phyloP scores from a whole-genome alignment of 257 asterid species.

The Lantana camara region DNA sequence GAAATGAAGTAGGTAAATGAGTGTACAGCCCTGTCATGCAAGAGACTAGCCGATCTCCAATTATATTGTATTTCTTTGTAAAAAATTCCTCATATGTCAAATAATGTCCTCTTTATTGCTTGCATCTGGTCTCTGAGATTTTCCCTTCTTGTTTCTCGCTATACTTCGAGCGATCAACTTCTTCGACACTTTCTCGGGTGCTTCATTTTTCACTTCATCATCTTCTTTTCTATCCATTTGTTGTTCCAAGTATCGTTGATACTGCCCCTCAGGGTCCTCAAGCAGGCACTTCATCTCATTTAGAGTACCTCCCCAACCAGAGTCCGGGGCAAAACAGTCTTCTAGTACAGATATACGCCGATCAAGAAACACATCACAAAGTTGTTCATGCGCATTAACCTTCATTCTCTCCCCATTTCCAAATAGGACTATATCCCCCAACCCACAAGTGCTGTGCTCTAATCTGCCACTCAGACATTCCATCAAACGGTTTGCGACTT shows the following conservation, averaged over 20 bases:
- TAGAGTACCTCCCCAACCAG: constrained; percentile 51
- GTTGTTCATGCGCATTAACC: constrained; percentile 55
- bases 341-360: constrained; percentile 43
- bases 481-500: constrained; percentile 34
- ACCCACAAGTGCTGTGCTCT: constrained; percentile 46
- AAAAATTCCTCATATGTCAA: constrained; percentile 57
- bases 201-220: no score
- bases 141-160: not conserved
- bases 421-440: constrained; percentile 70
- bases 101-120: not conserved
- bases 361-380: constrained; percentile 62
- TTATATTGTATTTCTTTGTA: constrained; percentile 29
- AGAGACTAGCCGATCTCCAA: constrained; percentile 25
- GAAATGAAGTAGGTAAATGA: constrained; percentile 56
- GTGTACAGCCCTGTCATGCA: constrained; percentile 48
- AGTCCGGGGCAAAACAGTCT: constrained; percentile 40
- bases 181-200: constrained; percentile 33
- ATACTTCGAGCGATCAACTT: constrained; percentile 36
- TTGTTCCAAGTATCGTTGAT: constrained; percentile 33
- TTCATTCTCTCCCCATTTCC: constrained; percentile 70
- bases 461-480: constrained; percentile 37
- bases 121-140: no score
- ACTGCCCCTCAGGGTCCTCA: constrained; percentile 45
- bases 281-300: constrained; percentile 46
- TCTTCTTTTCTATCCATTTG: constrained; percentile 2